These are phyloP conservation scores for Dissoconium aciculare DNA, from an alignment of 2,329 filamentous ascomycete genomes.

Conservation along the genomic window DNA sequence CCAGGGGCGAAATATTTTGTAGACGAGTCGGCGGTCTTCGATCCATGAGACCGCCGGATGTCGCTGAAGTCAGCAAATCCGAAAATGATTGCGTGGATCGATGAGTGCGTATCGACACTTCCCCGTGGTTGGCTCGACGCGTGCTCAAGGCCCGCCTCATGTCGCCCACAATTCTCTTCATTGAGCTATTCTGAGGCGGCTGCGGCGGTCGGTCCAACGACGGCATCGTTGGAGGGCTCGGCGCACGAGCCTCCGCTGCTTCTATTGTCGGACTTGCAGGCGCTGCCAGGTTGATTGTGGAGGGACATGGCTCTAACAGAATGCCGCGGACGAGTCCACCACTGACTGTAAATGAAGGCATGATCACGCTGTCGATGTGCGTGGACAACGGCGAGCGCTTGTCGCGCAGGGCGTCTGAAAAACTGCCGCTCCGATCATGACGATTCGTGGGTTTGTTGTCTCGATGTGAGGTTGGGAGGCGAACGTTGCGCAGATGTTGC, in stretches of 20 bases:
- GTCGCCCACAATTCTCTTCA: constrained; percentile 75
- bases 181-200: constrained; percentile 40
- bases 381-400: constrained; percentile 35
- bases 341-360: constrained; percentile 52
- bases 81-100: constrained; percentile 10
- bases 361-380: constrained; percentile 27
- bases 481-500: constrained; percentile 11
- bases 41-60: neutral
- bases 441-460: constrained; percentile 27
- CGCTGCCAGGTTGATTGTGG: constrained; percentile 53
- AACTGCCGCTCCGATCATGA: constrained; percentile 76
- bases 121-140: constrained; percentile 10
- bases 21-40: neutral
- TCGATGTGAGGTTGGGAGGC: neutral
- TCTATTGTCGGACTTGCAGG: constrained; percentile 7
- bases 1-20: neutral
- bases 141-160: constrained; percentile 68
- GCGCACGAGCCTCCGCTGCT: constrained; percentile 7
- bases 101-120: constrained; percentile 9
- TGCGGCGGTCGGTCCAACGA: constrained; percentile 8
- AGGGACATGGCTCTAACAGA: constrained; percentile 64
- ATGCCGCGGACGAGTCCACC: constrained; percentile 81
- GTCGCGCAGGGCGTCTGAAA: constrained; percentile 70
- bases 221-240: constrained; percentile 7
- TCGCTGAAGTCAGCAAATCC: neutral